Conservation (phyloP, 129 eudicot species). For the Mikania micrantha region DNA sequence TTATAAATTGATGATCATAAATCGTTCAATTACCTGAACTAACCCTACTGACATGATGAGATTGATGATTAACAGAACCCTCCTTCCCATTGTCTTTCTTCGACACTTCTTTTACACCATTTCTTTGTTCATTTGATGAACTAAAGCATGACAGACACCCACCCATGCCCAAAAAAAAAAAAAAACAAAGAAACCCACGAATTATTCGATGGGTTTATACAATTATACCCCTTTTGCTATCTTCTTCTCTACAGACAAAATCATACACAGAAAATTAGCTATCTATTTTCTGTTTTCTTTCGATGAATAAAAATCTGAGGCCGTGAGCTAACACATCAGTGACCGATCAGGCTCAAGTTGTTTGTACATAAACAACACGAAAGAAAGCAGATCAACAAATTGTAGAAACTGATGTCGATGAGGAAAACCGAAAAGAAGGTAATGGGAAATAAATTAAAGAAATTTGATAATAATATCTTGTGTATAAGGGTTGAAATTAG, state of each 20-base stretch:
- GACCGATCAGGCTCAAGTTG: conserved; percentile 34
- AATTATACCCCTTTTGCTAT: conserved; percentile 5
- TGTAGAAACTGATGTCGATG: conserved; percentile 52
- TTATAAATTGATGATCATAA: neutral
- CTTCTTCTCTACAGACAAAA: conserved; percentile 13
- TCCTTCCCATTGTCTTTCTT: conserved; percentile 76
- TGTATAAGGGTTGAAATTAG: conserved; percentile 18
- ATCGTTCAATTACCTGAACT: conserved; percentile 50
- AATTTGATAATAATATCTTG: conserved; percentile 11
- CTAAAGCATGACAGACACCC: conserved; percentile 85
- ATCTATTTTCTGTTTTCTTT: conserved; percentile 18
- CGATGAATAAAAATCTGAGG: conserved; percentile 15
- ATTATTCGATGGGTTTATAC: conserved; percentile 10
- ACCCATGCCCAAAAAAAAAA: conserved; percentile 55
- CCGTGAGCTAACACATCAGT: conserved; percentile 36
- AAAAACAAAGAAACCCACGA: conserved; percentile 29
- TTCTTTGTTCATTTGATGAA: conserved; percentile 49
- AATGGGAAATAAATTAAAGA: conserved; percentile 6
- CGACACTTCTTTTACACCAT: conserved; percentile 52
- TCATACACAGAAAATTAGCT: neutral
- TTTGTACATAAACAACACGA: conserved; percentile 16
- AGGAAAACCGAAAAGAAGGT: conserved; percentile 26
- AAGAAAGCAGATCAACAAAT: conserved; percentile 74
- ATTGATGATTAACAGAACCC: conserved; percentile 49
- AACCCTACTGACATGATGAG: conserved; percentile 62